These are phyloP conservation scores for Quercus bicolor DNA, from an alignment of 306 rosid species.

Conservation along the genomic window DNA sequence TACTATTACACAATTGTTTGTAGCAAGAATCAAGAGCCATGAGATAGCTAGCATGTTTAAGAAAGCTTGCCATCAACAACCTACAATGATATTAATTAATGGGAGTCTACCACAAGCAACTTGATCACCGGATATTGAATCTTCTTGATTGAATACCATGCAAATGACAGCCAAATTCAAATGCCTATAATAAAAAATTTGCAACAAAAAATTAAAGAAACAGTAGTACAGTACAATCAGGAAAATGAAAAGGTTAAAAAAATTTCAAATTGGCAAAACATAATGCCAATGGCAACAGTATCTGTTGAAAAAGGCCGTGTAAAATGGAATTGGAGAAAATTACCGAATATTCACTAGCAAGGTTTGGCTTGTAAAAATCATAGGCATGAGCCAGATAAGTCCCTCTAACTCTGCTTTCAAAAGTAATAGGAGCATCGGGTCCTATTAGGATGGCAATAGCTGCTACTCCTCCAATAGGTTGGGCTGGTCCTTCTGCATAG, in stretches of 20 bases:
- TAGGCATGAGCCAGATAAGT: constrained; percentile 90
- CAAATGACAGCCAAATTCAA: neutral
- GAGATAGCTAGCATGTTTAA: constrained; percentile 94
- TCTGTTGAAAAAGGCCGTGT: neutral
- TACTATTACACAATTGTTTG: constrained; percentile 50
- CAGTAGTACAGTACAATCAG: no score
- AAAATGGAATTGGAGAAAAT: neutral
- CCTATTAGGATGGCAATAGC: constrained; percentile 93
- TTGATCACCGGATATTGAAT: constrained; percentile 2
- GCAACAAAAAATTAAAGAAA: neutral
- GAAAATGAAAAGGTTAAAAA: neutral
- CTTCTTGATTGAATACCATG: neutral
- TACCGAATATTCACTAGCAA: constrained; percentile 98
- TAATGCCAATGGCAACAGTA: neutral
- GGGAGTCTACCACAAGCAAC: constrained; percentile 19
- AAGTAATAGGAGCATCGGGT: constrained; percentile 82
- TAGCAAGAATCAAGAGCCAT: constrained; percentile 95
- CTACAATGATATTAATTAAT: constrained; percentile 34
- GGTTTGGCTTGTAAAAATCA: constrained; percentile 95
- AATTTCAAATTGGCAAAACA: no score
- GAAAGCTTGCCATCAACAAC: constrained; percentile 98
- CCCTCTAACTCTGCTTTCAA: constrained; percentile 93
- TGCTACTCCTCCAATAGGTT: constrained; percentile 98
- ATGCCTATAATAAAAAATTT: no score
- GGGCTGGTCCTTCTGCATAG: constrained; percentile 82